These are phyloP conservation scores for Penicillium sp. DNA, from an alignment of 2,329 filamentous ascomycete genomes.

Conservation along the genomic window DNA sequence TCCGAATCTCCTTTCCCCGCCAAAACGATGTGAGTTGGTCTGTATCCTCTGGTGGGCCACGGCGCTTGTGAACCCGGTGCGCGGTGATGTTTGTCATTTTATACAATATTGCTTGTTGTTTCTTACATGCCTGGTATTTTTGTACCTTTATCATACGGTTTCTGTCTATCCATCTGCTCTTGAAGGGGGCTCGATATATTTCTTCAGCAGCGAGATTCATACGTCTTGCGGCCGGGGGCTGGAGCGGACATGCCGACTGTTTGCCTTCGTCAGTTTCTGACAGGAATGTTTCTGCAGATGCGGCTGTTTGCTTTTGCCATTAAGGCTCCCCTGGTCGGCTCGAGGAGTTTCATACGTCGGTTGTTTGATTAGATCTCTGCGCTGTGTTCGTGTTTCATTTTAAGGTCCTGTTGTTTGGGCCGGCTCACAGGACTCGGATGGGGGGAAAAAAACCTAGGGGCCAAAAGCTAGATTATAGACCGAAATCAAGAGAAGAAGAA, in stretches of 20 bases:
- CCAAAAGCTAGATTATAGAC: constrained; percentile 31
- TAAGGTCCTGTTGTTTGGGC: constrained; percentile 6
- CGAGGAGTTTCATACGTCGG: constrained; percentile 25
- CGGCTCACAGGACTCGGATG: constrained; percentile 10
- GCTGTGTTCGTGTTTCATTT: constrained; percentile 20
- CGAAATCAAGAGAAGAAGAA: constrained; percentile 16
- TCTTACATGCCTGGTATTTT: constrained; percentile 12
- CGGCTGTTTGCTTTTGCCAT: constrained; percentile 2
- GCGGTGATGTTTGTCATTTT: constrained; percentile 20
- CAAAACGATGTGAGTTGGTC: constrained; percentile 28
- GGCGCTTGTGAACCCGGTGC: constrained; percentile 23
- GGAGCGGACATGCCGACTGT: constrained; percentile 1
- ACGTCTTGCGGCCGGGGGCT: constrained; percentile 23
- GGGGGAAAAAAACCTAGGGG: constrained; percentile 15
- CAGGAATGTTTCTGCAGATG: background rate
- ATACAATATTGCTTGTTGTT: constrained; percentile 12
- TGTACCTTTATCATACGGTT: constrained; percentile 17
- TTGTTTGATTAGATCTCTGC: constrained; percentile 20
- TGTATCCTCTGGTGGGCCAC: constrained; percentile 28
- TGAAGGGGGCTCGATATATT: constrained; percentile 16
- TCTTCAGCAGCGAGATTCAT: constrained; percentile 19
- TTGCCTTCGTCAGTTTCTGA: background rate
- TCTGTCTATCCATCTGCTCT: constrained; percentile 11
- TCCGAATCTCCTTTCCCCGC: constrained; percentile 23
- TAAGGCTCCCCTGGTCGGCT: constrained; percentile 20